Evolutionary conservation across 75 land plant species (phyloP).

Genomic region (Larix kaempferi): DNA sequence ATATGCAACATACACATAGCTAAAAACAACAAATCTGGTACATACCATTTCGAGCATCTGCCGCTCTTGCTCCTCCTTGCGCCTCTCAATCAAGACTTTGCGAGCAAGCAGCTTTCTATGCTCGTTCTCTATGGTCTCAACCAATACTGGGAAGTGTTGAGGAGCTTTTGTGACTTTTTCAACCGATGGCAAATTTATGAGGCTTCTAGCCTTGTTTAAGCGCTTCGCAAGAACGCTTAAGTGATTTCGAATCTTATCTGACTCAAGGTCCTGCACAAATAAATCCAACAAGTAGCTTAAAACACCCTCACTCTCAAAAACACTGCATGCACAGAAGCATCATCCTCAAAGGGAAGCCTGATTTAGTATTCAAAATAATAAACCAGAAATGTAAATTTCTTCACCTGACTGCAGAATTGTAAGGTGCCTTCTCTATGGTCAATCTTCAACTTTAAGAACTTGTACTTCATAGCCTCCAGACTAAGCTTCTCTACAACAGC

Average conservation of each 20-base stretch:
- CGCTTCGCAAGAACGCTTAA: conserved; percentile 68
- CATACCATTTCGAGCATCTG: conserved; percentile 91
- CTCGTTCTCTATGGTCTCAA: conserved; percentile 73
- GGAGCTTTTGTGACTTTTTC: conserved; percentile 45
- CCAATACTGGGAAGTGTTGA: conserved; percentile 41
- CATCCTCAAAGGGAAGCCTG: background rate
- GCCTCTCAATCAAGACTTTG: conserved; percentile 91
- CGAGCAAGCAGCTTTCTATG: conserved; percentile 92
- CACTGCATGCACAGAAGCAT: background rate
- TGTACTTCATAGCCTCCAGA: conserved; percentile 89
- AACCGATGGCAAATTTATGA: conserved; percentile 51
- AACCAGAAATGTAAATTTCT: background rate
- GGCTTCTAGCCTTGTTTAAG: conserved; percentile 62
- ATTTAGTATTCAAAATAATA: background rate
- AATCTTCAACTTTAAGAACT: conserved; percentile 77
- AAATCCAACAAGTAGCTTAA: background rate
- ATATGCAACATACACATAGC: background rate
- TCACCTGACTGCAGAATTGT: conserved; percentile 74
- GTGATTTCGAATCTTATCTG: conserved; percentile 72
- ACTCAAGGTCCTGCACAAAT: conserved; percentile 73
- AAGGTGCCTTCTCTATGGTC: conserved; percentile 76
- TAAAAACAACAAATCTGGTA: background rate
- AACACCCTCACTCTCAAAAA: background rate
- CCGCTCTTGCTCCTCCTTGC: conserved; percentile 97
- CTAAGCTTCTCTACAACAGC: conserved; percentile 77